Evolutionary conservation across 2,329 filamentous ascomycete species (phyloP).

Genomic region (Trichocomaceae sp.): DNA sequence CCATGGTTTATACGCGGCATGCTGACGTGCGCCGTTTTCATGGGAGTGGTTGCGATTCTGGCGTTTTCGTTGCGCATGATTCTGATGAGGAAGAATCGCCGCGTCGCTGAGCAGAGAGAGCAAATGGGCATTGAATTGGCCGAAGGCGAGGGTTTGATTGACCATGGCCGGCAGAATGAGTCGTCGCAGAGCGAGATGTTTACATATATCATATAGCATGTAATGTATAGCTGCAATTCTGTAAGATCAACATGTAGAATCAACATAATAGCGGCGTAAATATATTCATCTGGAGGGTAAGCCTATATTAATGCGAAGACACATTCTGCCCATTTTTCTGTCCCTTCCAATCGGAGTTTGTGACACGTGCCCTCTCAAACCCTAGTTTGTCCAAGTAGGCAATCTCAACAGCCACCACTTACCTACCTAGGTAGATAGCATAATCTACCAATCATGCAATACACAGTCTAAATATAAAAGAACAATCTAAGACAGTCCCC

Average conservation of each 20-base stretch:
- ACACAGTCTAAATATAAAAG: background rate
- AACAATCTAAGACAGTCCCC: background rate
- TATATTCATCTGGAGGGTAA: too few species aligned
- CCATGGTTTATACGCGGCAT: conserved; percentile 60
- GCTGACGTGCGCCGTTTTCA: conserved; percentile 55
- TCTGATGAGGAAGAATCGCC: conserved; percentile 47
- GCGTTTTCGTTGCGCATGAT: conserved; percentile 50
- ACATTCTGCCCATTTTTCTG: too few species aligned
- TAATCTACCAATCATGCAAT: too few species aligned
- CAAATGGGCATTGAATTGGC: conserved; percentile 17
- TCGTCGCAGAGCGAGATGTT: conserved; percentile 6
- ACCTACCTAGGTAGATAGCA: too few species aligned
- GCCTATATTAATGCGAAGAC: too few species aligned
- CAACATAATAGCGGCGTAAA: too few species aligned
- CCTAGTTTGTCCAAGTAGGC: too few species aligned
- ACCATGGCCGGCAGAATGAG: background rate
- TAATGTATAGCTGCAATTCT: background rate
- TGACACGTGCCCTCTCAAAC: too few species aligned
- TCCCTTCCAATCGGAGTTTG: too few species aligned
- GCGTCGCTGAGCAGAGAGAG: conserved; percentile 23
- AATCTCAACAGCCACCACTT: too few species aligned
- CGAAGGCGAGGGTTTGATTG: conserved; percentile 15
- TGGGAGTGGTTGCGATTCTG: conserved; percentile 54
- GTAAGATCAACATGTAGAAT: too few species aligned
- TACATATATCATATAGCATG: conserved; percentile 11